Evolutionary conservation across 768 basidiomycete genomes (phyloP).

Genomic region (Crepidotus variabilis): DNA sequence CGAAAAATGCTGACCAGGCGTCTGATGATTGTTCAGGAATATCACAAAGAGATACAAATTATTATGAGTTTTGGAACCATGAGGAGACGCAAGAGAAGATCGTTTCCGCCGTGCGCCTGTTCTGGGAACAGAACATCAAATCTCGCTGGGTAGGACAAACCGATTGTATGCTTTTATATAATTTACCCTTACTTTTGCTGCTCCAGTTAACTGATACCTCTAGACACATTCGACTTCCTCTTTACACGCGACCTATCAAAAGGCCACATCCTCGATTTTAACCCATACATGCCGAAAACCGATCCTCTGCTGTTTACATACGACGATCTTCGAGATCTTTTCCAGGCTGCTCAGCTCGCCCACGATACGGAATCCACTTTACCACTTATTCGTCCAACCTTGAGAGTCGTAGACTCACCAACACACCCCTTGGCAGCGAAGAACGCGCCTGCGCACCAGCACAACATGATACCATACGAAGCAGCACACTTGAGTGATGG

Average conservation of each 20-base stretch:
- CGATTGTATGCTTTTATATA: constrained; percentile 55
- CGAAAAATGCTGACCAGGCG: not conserved
- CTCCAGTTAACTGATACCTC: not conserved
- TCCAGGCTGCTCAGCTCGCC: not conserved
- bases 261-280: constrained; percentile 88
- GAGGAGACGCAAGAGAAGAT: constrained; percentile 50
- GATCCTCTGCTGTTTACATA: constrained; percentile 86
- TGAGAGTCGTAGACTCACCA: constrained; percentile 71
- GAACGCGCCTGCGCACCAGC: constrained; percentile 72
- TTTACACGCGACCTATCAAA: constrained; percentile 76
- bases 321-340: constrained; percentile 56
- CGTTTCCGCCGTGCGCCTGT: constrained; percentile 40
- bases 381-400: constrained; percentile 27
- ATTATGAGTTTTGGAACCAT: constrained; percentile 84
- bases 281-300: constrained; percentile 83
- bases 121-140: constrained; percentile 70
- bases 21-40: constrained; percentile 48
- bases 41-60: constrained; percentile 84
- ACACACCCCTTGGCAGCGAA: constrained; percentile 64
- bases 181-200: not conserved
- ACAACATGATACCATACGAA: constrained; percentile 92
- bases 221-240: constrained; percentile 85
- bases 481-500: constrained; percentile 79
- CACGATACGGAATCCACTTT: constrained; percentile 1
- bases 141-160: constrained; percentile 50